Evolutionary conservation across 192 early-diverging fungal species (phyloP).

Genomic region (Entophlyctis luteolus): DNA sequence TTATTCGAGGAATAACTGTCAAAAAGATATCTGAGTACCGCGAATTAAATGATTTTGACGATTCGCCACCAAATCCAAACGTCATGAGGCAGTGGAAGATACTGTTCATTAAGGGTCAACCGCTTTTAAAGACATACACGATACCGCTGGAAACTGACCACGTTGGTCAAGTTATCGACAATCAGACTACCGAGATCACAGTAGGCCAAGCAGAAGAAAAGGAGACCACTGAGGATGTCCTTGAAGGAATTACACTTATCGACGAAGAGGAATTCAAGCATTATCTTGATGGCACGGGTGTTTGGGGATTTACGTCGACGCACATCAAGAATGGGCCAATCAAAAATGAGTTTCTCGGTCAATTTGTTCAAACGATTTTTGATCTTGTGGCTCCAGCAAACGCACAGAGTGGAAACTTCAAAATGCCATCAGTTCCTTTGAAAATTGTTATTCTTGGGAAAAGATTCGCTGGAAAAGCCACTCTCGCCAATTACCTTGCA

Average conservation of each 20-base stretch:
- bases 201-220: not conserved
- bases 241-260: slow-evolving; percentile 41
- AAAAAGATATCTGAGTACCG: slow-evolving; percentile 49
- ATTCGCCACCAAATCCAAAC: slow-evolving; percentile 39
- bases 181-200: not conserved
- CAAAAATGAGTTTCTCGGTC: slow-evolving; percentile 41
- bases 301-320: slow-evolving; percentile 37
- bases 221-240: slow-evolving; percentile 1
- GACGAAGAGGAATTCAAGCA: slow-evolving; percentile 55
- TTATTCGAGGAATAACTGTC: slow-evolving; percentile 8
- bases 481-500: slow-evolving; percentile 41
- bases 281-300: slow-evolving; percentile 45
- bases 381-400: slow-evolving; percentile 45
- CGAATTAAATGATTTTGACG: slow-evolving; percentile 48
- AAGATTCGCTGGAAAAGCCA: slow-evolving; percentile 48
- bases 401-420: slow-evolving; percentile 22
- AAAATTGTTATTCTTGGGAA: slow-evolving; percentile 52
- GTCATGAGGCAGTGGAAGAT: slow-evolving; percentile 56
- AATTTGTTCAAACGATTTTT: slow-evolving; percentile 41
- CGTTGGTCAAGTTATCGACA: slow-evolving; percentile 19
- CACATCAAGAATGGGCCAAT: slow-evolving; percentile 11
- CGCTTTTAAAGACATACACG: slow-evolving; percentile 37
- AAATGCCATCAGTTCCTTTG: slow-evolving; percentile 49
- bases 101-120: slow-evolving; percentile 43
- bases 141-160: slow-evolving; percentile 40